phyloP scores from a whole-genome alignment of 129 eudicot genomes.

The Tagetes patula region DNA sequence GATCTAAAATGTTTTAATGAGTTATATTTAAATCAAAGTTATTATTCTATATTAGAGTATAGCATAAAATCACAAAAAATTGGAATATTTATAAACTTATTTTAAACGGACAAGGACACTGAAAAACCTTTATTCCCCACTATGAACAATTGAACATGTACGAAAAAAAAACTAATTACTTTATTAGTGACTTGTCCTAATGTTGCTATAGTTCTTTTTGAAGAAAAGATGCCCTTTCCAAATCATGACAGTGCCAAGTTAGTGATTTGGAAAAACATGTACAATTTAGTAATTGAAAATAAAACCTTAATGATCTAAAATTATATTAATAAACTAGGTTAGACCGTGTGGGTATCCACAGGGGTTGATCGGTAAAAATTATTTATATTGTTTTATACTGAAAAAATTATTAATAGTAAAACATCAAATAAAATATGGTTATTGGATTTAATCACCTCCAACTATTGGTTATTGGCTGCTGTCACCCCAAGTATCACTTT shows the following conservation, averaged over 20 bases:
- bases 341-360: no score
- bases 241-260: slow-evolving; percentile 28
- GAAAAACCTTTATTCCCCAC: slow-evolving; percentile 29
- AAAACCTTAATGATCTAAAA: no score
- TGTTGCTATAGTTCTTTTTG: slow-evolving; percentile 18
- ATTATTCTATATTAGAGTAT: not conserved
- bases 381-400: no score
- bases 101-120: not conserved
- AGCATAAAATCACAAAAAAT: not conserved
- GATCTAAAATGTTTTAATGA: not conserved
- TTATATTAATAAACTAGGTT: no score
- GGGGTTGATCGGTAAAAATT: no score
- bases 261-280: slow-evolving; percentile 2
- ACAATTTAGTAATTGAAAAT: not conserved
- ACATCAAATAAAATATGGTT: no score
- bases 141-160: not conserved
- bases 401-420: no score
- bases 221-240: slow-evolving; percentile 33
- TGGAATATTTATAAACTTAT: not conserved
- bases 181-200: slow-evolving; percentile 12
- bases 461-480: no score
- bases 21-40: not conserved
- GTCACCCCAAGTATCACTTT: no score
- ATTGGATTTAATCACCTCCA: no score
- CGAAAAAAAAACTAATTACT: not conserved